These are phyloP conservation scores for Raphanus sativus DNA, from an alignment of 345 rosid species.

Conservation along the genomic window DNA sequence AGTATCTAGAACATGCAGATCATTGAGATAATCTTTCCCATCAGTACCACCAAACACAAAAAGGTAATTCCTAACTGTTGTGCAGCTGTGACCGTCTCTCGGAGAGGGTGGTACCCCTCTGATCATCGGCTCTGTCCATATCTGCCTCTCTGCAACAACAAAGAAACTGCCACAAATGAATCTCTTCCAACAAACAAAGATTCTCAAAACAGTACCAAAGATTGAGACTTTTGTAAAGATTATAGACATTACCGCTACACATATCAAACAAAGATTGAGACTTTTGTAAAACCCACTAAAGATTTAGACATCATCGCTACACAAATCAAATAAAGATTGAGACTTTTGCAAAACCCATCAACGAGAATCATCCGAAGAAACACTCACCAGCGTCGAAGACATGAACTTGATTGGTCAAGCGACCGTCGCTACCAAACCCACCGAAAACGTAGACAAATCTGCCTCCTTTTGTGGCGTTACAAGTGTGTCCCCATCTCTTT, in stretches of 20 bases:
- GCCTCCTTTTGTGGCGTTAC: constrained; percentile 87
- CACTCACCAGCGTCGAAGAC: constrained; percentile 80
- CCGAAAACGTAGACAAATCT: constrained; percentile 86
- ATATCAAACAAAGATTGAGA: neutral
- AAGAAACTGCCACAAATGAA: too few relatives aligned
- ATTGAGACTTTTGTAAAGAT: constrained; percentile 7
- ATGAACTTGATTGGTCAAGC: constrained; percentile 92
- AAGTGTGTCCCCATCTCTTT: constrained; percentile 97
- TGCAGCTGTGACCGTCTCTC: constrained; percentile 92
- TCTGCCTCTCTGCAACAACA: constrained; percentile 54
- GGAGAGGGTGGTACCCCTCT: constrained; percentile 73
- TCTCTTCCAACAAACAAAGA: constrained; percentile 27
- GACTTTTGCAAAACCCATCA: constrained; percentile 17
- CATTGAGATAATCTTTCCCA: constrained; percentile 72
- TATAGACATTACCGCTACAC: neutral
- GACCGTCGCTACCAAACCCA: constrained; percentile 74
- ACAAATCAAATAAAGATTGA: constrained; percentile 23
- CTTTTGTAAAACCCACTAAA: neutral
- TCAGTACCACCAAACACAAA: constrained; percentile 96
- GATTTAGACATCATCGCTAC: neutral
- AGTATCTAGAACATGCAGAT: constrained; percentile 82
- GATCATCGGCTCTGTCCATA: constrained; percentile 72
- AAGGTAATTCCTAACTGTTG: constrained; percentile 66
- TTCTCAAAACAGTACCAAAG: constrained; percentile 24
- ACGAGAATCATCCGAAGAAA: constrained; percentile 13